Evolutionary conservation across 352 stramenopile genomes (phyloP).

Genomic region (Pythium guiyangense): DNA sequence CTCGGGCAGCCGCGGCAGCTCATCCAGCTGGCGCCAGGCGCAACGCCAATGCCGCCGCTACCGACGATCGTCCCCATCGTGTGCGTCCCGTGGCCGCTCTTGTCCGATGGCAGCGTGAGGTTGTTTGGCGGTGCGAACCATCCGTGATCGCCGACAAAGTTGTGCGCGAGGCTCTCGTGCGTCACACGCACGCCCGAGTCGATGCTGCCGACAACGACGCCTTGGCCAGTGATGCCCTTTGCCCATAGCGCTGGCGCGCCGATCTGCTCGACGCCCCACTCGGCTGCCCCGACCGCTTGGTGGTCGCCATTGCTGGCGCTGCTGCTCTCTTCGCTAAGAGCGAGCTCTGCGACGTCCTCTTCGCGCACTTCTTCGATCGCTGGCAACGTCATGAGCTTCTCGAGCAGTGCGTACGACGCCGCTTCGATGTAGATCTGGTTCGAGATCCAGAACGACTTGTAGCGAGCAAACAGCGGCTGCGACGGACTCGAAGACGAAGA

Average conservation of each 20-base stretch:
- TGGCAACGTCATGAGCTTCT: conserved; percentile 15
- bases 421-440: conserved; percentile 23
- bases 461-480: conserved; percentile 12
- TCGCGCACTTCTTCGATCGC: conserved; percentile 14
- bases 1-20: conserved; percentile 10
- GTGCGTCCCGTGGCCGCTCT: conserved; percentile 14
- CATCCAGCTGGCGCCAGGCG: conserved; percentile 13
- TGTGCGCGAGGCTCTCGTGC: conserved; percentile 8
- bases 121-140: conserved; percentile 14
- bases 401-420: conserved; percentile 20
- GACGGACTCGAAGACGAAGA: neutral
- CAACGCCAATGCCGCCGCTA: conserved; percentile 12
- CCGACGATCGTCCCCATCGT: conserved; percentile 14
- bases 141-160: conserved; percentile 11
- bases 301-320: neutral
- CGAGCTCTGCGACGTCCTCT: conserved; percentile 7
- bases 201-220: conserved; percentile 15
- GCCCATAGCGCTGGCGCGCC: conserved; percentile 9
- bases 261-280: conserved; percentile 16
- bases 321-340: neutral
- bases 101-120: conserved; percentile 9
- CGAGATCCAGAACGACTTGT: conserved; percentile 25
- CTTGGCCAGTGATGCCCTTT: conserved; percentile 7
- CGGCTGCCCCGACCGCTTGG: neutral
- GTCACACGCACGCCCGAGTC: conserved; percentile 15